A percentile compares a stretch with the other conserved stretches of the same genome.
Conservation (phyloP, 1,284 basidiomycete genomes). For the Mycosarcoma mackinlayi region DNA sequence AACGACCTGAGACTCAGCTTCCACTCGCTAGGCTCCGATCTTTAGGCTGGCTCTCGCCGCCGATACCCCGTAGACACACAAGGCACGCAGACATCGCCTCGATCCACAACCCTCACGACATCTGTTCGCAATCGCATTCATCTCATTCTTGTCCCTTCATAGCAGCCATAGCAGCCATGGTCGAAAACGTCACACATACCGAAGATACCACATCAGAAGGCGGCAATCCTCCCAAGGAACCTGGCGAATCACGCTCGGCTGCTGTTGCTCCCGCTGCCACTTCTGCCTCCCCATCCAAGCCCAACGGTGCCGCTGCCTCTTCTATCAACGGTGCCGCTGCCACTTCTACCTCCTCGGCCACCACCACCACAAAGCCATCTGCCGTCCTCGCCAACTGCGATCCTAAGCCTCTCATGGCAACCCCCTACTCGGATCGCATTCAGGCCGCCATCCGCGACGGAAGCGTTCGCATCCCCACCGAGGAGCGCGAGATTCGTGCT, state of each 20-base stretch:
- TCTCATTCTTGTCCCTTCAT: neutral
- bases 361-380: conserved; percentile 16
- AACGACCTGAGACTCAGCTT: neutral
- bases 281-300: conserved; percentile 3
- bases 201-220: conserved; percentile 43
- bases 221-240: conserved; percentile 41
- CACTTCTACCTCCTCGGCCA: conserved; percentile 4
- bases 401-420: conserved; percentile 50
- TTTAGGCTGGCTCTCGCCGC: neutral
- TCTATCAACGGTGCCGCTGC: conserved; percentile 6
- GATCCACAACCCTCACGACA: neutral
- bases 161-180: conserved; percentile 9
- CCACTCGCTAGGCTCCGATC: no score
- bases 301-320: conserved; percentile 4
- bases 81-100: neutral
- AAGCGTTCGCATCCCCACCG: conserved; percentile 39
- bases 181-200: conserved; percentile 29
- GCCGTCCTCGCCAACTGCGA: conserved; percentile 40
- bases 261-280: conserved; percentile 1
- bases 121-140: neutral
- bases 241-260: conserved; percentile 24
- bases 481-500: conserved; percentile 57
- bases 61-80: neutral
- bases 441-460: conserved; percentile 46
- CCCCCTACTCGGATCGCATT: conserved; percentile 48